Conservation (phyloP, 768 basidiomycete genomes). For the Lactifluus hygrophoroides region DNA sequence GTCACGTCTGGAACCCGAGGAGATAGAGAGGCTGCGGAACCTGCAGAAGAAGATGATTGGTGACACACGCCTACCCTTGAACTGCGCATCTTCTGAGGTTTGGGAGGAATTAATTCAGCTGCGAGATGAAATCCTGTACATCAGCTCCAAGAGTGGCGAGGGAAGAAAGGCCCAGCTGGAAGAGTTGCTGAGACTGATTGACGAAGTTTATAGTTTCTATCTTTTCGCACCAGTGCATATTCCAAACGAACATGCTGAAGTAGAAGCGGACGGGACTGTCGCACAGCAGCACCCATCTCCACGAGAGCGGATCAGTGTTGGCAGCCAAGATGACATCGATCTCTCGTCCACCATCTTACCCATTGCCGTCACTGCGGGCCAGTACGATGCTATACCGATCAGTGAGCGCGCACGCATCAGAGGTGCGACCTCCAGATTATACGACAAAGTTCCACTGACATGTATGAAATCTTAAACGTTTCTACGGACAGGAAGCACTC, state of each 20-base stretch:
- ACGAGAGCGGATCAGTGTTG: not conserved
- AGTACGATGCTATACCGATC: too few relatives aligned
- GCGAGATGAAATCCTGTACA: not conserved
- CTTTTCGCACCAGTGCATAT: not conserved
- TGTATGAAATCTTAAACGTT: not conserved
- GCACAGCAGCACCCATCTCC: not conserved
- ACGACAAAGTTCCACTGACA: not conserved
- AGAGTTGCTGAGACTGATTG: not conserved
- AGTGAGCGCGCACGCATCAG: not conserved
- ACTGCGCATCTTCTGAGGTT: not conserved
- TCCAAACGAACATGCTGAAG: too few relatives aligned
- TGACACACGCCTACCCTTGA: not conserved
- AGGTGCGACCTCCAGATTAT: not conserved
- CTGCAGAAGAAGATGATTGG: not conserved
- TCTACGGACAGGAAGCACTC: too few relatives aligned
- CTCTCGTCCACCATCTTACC: not conserved
- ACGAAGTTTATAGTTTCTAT: not conserved
- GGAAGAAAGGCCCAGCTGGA: not conserved
- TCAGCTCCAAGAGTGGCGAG: not conserved
- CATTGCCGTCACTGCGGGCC: not conserved
- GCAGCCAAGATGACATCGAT: not conserved
- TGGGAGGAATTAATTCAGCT: not conserved
- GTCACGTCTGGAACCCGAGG: not conserved
- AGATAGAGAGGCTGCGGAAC: not conserved
- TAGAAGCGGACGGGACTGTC: not conserved